Base-by-base conservation (phyloP, 2,329 filamentous ascomycete genomes). In the Trichoderma asperellum region DNA sequence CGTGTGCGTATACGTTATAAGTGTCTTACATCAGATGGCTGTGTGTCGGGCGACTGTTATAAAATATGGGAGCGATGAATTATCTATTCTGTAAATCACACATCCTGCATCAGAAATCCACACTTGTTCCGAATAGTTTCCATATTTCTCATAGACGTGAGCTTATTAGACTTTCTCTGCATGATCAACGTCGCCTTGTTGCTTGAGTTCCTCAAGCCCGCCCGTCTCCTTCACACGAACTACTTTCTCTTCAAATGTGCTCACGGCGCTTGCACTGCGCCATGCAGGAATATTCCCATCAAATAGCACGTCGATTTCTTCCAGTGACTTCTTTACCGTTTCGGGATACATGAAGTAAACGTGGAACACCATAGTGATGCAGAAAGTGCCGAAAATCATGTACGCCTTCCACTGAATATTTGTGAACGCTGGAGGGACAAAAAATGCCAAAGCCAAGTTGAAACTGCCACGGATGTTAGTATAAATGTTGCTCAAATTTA, bases 371-470 rank as follows among this genome's bases (percentile, higher is more conserved):
- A 55, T 64, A 16, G 61, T 18, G 18, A 64, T 40, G 11, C 61
- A 64, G 12, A 64, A 64, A 5, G 61, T 55, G 10, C 61, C 61
- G 34, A 55, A 64, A 10, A 64, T 64, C 34, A 64, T 64, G 24
- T 56, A 56, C 2, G 61, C 34, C 18, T 64, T 55, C 49, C 49
- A 64, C 37, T 64, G 61, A 8, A 64, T 43, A 16, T 55, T 64
- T 5, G 61, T 76, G 65, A 81, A 80, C 0, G 77, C 74, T 0
- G 78, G 77, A 0, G 79, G 79, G 4, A 79, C 78, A 67, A 80
- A 81, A 71, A 80, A 78, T 27, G 78, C 79, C 3, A 81, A 74
- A 1, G 79, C 78, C 7, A 80, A 76, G 72, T 81, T 81, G 71
- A 80, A 81, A 52, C 63, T 70, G 8, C 16, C 8, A 2, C 18